Evolutionary conservation across 352 stramenopile genomes (phyloP), one percentile per base, ranked within the genome.

Genomic region (Pythium rhizo-oryzae): DNA sequence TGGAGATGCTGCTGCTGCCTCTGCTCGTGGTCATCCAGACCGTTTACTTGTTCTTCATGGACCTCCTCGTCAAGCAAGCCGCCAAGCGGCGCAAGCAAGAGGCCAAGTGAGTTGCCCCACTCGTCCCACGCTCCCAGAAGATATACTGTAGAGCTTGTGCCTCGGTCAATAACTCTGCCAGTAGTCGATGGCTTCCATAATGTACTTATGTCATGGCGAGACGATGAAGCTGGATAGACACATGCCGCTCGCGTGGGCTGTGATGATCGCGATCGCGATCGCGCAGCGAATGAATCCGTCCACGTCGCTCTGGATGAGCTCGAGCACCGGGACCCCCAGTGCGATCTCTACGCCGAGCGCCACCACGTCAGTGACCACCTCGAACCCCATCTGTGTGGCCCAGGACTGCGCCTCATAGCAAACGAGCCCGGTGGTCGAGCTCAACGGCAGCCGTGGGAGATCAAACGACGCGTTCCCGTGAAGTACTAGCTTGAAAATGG

Each of bases 1-100:
- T 57, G n/a, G 46, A 65, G 33, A 19, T 23, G 28, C 30, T 67
- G 11, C 25, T 63, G 43, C 41, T 63, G 23, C 57, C 57, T 1
- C 12, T 63, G 15, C 55, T 9, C n/a, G 57, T 63, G 41, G 24
- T 63, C 41, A 28, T 63, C 8, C 57, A 63, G 43, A 63, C 28
- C 8, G 43, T 19, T 1, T 47, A n/a, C 18, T 8, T 47, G 41
- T 47, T 8, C 15, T 47, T 47, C 18, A 47, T 47, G 41, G 41
- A 47, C 41, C 18, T n/a, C 18, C 18, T 21, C 1, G 41, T 47
- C 12, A 47, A 47, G 41, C 13, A n/a, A n/a, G 13, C 41, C 4
- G 41, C 41, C 18, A 19, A 16, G 15, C 41, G 15, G 8, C 37
- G 37, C 37, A 43, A 33, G 28, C 28, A 33, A 41, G 35, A 41